Conservation (phyloP, 257 asterid genomes). For the Pogostemon cablin region DNA sequence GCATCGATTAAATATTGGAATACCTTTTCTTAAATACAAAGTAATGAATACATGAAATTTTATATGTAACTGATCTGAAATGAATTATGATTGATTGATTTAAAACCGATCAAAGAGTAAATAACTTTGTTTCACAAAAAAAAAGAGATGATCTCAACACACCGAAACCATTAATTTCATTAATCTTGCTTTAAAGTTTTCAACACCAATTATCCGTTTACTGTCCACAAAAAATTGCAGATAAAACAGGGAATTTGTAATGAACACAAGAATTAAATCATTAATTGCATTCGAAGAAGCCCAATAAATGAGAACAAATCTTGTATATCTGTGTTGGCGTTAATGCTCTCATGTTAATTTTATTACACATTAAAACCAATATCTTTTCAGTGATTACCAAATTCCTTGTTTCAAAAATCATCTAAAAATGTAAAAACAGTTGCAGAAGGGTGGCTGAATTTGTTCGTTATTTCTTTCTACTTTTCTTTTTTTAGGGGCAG, state of each 20-base stretch:
- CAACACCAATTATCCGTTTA: constrained; percentile 5
- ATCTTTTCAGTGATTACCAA: constrained; percentile 24
- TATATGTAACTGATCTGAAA: neutral
- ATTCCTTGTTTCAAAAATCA: constrained; percentile 18
- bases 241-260: neutral
- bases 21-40: no score
- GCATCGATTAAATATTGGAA: no score
- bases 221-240: neutral
- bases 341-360: neutral
- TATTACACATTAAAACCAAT: constrained; percentile 19
- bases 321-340: constrained; percentile 21
- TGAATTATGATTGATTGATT: neutral
- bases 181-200: neutral
- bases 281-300: constrained; percentile 3
- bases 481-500: neutral
- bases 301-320: constrained; percentile 34
- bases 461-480: constrained; percentile 20
- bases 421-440: constrained; percentile 11
- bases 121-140: neutral
- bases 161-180: constrained; percentile 16
- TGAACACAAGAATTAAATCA: constrained; percentile 15
- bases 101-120: neutral
- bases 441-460: constrained; percentile 2
- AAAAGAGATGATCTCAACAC: constrained; percentile 18
- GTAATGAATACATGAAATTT: no score